Evolutionary conservation across 257 asterid genomes (phyloP).

Genomic region (Striga asiatica): DNA sequence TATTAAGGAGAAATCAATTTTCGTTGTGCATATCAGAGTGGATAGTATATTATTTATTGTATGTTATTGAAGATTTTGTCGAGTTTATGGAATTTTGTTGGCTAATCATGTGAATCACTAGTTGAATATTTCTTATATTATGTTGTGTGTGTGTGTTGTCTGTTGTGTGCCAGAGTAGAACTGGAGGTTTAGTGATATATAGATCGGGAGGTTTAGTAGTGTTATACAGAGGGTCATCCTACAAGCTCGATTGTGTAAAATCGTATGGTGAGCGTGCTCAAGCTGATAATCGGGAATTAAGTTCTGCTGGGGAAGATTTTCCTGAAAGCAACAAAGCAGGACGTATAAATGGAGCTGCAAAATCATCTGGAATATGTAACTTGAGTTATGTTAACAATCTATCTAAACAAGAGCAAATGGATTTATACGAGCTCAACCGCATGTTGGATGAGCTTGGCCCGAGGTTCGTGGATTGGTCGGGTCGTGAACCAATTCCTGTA

Average conservation of each 20-base stretch:
- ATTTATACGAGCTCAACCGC: conserved; percentile 46
- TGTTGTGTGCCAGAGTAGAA: conserved; percentile 57
- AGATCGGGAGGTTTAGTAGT: conserved; percentile 83
- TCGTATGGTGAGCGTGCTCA: conserved; percentile 33
- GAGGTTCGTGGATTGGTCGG: conserved; percentile 78
- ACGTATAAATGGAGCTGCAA: conserved; percentile 18
- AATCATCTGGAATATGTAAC: conserved; percentile 17
- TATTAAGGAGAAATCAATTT: not conserved
- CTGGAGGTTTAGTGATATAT: conserved; percentile 86
- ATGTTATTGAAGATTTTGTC: too few species aligned
- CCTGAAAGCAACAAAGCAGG: conserved; percentile 14
- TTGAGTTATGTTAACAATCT: conserved; percentile 20
- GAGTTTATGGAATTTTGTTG: not conserved
- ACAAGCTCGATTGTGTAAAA: conserved; percentile 62
- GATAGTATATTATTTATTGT: too few species aligned
- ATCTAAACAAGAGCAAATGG: conserved; percentile 45
- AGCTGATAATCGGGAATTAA: conserved; percentile 16
- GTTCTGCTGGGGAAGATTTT: conserved; percentile 25
- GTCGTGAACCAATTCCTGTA: conserved; percentile 77
- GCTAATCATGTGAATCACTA: not conserved
- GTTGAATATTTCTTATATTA: conserved; percentile 18
- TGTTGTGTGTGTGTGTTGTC: too few species aligned
- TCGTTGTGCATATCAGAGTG: too few species aligned
- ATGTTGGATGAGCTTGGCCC: conserved; percentile 76
- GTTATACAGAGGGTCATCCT: conserved; percentile 68